Evolutionary conservation across 495 filamentous ascomycete species (phyloP), one percentile per base, ranked within the genome.

Genomic region (Aspergillus diversus): DNA sequence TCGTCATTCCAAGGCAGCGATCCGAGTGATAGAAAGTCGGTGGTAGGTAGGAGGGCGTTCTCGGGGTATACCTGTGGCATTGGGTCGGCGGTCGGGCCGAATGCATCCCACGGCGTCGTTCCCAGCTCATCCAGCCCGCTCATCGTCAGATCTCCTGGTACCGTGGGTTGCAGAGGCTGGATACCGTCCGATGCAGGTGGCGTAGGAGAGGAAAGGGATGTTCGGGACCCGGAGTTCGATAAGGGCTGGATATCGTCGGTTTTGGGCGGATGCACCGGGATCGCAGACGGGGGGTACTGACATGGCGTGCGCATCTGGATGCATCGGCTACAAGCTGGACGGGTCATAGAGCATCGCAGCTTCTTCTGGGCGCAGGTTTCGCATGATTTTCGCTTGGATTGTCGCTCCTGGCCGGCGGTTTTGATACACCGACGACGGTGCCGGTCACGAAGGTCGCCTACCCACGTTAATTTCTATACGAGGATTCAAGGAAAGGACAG

Each of bases 341-440:
- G 66, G 11, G 59, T 59, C 60, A 69, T 63, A 1, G 66, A 69
- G 31, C 66, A 69, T 3, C 66, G 66, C 11, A 69, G 56, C 50
- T 69, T 69, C 48, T 69, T 69, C 53, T 65, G 60, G 3, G 63
- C 63, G 42, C 66, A 69, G 2, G 57, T 60, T 17, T 69, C 63
- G 60, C 66, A 69, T 12, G 66, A 69, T 43, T 69, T 69, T 7
- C 66, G 66, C 54, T 65, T 69, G 8, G 66, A 65, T 27, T 33
- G 63, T 11, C 66, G 66, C 42, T 65, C 66, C 51, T 69, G 59
- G 27, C 66, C 66, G 7, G 56, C 51, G 5, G 57, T 63, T 33
- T 60, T 65, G 48, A 69, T 69, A 31, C 66, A 69, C 34, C 66
- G 66, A 5, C 66, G 66, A 2, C 66, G 66, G 13, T 69, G 66